A percentile compares a stretch with the other conserved stretches of the same genome.
Conservation (phyloP, 306 rosid genomes). For the Phaseolus lunatus region DNA sequence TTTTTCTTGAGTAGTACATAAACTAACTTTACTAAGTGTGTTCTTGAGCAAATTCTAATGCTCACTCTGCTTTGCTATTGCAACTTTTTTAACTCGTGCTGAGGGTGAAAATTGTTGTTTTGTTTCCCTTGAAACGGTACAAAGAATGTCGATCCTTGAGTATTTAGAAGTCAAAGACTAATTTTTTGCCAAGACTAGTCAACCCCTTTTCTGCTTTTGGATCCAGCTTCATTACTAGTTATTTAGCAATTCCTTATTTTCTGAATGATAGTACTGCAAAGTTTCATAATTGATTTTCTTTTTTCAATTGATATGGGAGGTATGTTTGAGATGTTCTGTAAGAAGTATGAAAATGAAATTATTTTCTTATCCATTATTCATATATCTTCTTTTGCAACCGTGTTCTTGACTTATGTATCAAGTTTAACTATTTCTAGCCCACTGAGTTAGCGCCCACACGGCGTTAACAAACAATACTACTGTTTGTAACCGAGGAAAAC, state of each 20-base stretch:
- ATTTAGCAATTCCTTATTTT: background rate
- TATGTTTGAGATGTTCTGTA: background rate
- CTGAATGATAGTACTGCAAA: background rate
- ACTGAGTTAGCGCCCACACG: background rate
- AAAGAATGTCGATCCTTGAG: background rate
- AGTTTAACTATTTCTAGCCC: background rate
- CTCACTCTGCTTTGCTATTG: background rate
- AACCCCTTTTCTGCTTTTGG: background rate
- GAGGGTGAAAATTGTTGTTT: background rate
- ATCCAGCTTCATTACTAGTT: background rate
- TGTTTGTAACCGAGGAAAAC: background rate
- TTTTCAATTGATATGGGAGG: background rate
- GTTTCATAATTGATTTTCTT: conserved; percentile 2
- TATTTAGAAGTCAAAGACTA: background rate
- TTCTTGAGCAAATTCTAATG: background rate
- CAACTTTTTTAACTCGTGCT: background rate
- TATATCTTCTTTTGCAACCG: background rate
- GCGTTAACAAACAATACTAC: background rate
- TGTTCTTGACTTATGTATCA: background rate
- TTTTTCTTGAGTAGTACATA: background rate
- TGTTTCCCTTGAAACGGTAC: background rate
- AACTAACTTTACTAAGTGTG: background rate
- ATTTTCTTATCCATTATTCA: background rate
- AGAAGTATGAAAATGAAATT: background rate
- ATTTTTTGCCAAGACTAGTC: background rate